These are phyloP conservation scores for Gossypium thurberi DNA, from an alignment of 345 rosid genomes.

Conservation along the genomic window DNA sequence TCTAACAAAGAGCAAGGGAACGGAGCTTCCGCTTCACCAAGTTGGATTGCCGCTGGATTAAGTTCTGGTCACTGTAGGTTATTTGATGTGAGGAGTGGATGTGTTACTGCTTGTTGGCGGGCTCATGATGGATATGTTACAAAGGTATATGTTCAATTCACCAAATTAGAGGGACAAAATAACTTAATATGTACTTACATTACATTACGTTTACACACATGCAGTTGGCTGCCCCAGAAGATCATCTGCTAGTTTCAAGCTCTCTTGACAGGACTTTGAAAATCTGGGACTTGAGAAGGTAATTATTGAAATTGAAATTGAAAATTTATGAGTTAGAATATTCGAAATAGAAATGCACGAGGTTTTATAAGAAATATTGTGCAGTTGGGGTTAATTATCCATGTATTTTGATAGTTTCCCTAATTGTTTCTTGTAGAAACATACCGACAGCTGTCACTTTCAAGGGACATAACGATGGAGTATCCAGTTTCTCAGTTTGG, in stretches of 20 bases:
- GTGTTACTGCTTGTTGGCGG: constrained; percentile 67
- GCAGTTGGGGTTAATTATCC: not conserved
- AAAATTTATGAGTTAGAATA: constrained; percentile 4
- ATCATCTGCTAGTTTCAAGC: constrained; percentile 86
- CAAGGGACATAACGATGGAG: constrained; percentile 69
- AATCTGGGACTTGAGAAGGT: constrained; percentile 92
- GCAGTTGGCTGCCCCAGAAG: constrained; percentile 80
- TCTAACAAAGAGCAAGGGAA: constrained; percentile 41
- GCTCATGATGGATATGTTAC: constrained; percentile 91
- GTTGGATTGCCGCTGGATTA: constrained; percentile 81
- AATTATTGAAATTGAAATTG: not conserved
- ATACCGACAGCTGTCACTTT: constrained; percentile 44
- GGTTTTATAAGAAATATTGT: not conserved
- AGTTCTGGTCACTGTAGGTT: constrained; percentile 84
- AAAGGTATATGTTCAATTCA: constrained; percentile 39
- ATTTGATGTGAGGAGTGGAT: constrained; percentile 71
- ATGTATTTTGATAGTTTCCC: constrained; percentile 7
- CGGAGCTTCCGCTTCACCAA: constrained; percentile 43
- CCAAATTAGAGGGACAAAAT: not conserved
- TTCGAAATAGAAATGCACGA: not conserved
- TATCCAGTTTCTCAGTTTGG: constrained; percentile 79
- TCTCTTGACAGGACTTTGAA: constrained; percentile 72
- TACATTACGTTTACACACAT: constrained; percentile 13
- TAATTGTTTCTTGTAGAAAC: constrained; percentile 39
- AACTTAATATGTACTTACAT: not conserved